These are phyloP conservation scores for Porphyridium purpureum DNA, from an alignment of 23 red algal species.

Conservation along the genomic window DNA sequence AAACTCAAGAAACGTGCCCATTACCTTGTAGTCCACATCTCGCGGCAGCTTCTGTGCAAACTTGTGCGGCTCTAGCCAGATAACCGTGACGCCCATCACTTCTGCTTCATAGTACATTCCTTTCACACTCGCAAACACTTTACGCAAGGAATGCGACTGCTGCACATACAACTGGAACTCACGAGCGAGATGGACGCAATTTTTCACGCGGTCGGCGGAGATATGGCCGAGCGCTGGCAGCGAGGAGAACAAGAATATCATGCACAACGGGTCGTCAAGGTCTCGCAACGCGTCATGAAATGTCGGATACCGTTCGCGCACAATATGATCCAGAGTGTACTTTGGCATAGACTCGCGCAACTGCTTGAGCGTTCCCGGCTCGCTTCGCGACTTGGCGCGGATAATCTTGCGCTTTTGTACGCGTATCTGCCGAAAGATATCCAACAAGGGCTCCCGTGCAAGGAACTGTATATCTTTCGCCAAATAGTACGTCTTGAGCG, in stretches of 20 bases:
- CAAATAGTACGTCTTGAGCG: slow-evolving; percentile 80
- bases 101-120: slow-evolving; percentile 80
- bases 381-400: slow-evolving; percentile 39
- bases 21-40: slow-evolving; percentile 78
- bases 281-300: slow-evolving; percentile 74
- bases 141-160: slow-evolving; percentile 23
- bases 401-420: slow-evolving; percentile 44
- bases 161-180: slow-evolving; percentile 73
- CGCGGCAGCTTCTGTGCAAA: slow-evolving; percentile 53
- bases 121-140: slow-evolving; percentile 74
- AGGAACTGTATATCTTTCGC: slow-evolving; percentile 91
- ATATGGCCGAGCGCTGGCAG: slow-evolving; percentile 28
- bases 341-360: slow-evolving; percentile 20
- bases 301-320: slow-evolving; percentile 72
- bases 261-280: slow-evolving; percentile 76
- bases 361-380: slow-evolving; percentile 24
- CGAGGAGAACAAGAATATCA: slow-evolving; percentile 56
- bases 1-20: slow-evolving; percentile 90
- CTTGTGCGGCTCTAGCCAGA: slow-evolving; percentile 69
- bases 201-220: slow-evolving; percentile 14
- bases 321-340: slow-evolving; percentile 69
- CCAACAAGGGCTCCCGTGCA: slow-evolving; percentile 77
- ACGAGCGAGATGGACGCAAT: slow-evolving; percentile 29
- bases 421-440: slow-evolving; percentile 48
- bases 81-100: slow-evolving; percentile 32